Evolutionary conservation across 2,329 filamentous ascomycete species (phyloP).

Genomic region (Chaetomiaceae sp.): DNA sequence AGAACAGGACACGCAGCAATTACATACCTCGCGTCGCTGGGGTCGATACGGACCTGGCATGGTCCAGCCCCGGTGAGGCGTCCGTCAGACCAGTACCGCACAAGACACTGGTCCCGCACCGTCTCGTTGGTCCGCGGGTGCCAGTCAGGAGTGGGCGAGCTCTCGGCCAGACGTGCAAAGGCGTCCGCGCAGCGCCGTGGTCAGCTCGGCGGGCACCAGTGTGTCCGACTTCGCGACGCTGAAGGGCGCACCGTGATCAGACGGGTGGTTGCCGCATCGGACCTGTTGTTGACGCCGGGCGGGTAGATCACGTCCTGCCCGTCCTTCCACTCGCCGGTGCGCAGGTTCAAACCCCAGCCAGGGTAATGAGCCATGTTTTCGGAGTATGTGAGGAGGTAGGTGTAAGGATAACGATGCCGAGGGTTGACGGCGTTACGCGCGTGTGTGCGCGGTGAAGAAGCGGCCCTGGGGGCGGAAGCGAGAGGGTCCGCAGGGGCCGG

Average conservation of each 20-base stretch:
- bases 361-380: background rate
- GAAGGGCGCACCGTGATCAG: slow-evolving; percentile 31
- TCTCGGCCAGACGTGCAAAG: slow-evolving; percentile 39
- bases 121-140: slow-evolving; percentile 48
- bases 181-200: slow-evolving; percentile 32
- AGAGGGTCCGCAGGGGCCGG: too few species aligned
- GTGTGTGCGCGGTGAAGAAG: too few species aligned
- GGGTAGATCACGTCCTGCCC: background rate
- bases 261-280: slow-evolving; percentile 32
- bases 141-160: slow-evolving; percentile 43
- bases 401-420: too few species aligned
- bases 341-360: background rate
- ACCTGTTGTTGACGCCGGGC: background rate
- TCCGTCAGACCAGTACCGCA: slow-evolving; percentile 52
- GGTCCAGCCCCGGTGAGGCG: slow-evolving; percentile 26
- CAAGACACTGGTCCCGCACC: slow-evolving; percentile 54
- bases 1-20: too few species aligned
- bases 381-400: background rate
- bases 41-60: too few species aligned
- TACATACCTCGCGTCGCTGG: too few species aligned
- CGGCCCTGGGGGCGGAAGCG: too few species aligned
- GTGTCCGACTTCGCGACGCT: slow-evolving; percentile 49
- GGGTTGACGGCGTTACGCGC: too few species aligned
- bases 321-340: background rate
- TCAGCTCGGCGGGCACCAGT: slow-evolving; percentile 33